A percentile compares a stretch with the other conserved stretches of the same genome.
These are phyloP conservation scores for Fusarium circinatum DNA, from an alignment of 2,329 filamentous ascomycete species.

Conservation along the genomic window DNA sequence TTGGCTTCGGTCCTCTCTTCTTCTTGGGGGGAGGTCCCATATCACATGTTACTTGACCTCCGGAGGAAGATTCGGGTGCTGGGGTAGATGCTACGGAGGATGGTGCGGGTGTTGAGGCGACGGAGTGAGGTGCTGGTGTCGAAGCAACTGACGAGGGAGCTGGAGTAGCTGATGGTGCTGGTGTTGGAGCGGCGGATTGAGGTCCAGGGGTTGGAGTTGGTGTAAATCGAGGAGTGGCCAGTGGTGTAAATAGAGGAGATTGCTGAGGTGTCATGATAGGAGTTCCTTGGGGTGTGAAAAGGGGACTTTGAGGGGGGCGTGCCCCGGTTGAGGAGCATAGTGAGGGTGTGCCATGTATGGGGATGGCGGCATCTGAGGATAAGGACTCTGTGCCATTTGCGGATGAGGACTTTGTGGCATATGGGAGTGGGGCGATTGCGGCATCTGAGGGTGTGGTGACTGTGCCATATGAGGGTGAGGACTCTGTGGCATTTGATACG, in stretches of 20 bases:
- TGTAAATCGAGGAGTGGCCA: neutral
- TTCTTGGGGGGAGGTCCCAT: slow-evolving; percentile 5
- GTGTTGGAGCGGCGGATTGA: neutral
- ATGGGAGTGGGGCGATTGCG: neutral
- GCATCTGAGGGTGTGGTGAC: neutral
- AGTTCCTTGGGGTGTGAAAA: neutral
- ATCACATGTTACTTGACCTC: neutral
- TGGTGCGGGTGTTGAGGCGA: neutral
- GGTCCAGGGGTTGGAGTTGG: neutral
- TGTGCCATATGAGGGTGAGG: neutral
- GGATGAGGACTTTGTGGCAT: neutral
- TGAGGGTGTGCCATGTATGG: neutral
- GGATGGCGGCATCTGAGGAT: neutral
- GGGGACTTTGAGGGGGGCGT: neutral
- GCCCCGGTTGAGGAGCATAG: neutral
- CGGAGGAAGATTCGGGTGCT: neutral
- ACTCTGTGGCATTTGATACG: neutral
- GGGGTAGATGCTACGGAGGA: neutral
- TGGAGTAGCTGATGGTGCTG: neutral
- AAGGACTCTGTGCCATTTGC: neutral
- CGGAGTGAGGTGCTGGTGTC: neutral
- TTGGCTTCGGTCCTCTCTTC: slow-evolving; percentile 20
- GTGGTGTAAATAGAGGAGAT: slow-evolving; percentile 5
- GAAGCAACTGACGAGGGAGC: neutral
- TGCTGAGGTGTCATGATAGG: neutral